Percentiles rank a stretch among this genome's conserved stretches.
These are phyloP conservation scores for Xerophyta viscosa DNA, from an alignment of 106 monocot species.

Conservation along the genomic window DNA sequence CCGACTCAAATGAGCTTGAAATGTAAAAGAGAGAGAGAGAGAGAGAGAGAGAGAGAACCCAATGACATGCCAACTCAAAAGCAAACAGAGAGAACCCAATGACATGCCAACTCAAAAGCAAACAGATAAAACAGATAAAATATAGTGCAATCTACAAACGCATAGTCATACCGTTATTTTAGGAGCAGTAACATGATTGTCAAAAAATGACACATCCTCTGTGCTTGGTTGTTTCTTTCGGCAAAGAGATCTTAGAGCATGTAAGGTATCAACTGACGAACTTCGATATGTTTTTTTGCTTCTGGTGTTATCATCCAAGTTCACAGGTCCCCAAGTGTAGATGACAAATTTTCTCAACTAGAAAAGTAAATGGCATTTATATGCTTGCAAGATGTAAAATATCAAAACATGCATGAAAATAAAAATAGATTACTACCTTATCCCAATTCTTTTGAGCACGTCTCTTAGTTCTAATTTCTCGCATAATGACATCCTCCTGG, in stretches of 20 bases:
- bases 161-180: background rate
- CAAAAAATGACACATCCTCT: slow-evolving; percentile 4
- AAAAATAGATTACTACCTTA: slow-evolving; percentile 14
- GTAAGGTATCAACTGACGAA: slow-evolving; percentile 2
- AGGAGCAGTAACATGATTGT: slow-evolving; percentile 4
- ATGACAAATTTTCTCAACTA: slow-evolving; percentile 33
- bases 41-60: too few relatives aligned
- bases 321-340: slow-evolving; percentile 29
- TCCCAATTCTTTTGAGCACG: slow-evolving; percentile 33
- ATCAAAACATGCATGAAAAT: background rate
- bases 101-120: too few relatives aligned
- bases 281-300: slow-evolving; percentile 1
- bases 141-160: too few relatives aligned
- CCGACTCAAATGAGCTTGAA: too few relatives aligned
- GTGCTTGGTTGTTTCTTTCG: slow-evolving; percentile 14
- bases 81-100: background rate
- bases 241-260: slow-evolving; percentile 16
- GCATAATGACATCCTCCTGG: slow-evolving; percentile 25
- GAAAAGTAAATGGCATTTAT: background rate
- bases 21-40: too few relatives aligned
- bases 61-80: too few relatives aligned
- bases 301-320: slow-evolving; percentile 4
- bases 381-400: background rate
- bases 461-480: slow-evolving; percentile 12
- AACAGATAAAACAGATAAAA: too few relatives aligned